phyloP scores from a whole-genome alignment of 2,329 filamentous ascomycete genomes.

The Aspergillus uvarum region DNA sequence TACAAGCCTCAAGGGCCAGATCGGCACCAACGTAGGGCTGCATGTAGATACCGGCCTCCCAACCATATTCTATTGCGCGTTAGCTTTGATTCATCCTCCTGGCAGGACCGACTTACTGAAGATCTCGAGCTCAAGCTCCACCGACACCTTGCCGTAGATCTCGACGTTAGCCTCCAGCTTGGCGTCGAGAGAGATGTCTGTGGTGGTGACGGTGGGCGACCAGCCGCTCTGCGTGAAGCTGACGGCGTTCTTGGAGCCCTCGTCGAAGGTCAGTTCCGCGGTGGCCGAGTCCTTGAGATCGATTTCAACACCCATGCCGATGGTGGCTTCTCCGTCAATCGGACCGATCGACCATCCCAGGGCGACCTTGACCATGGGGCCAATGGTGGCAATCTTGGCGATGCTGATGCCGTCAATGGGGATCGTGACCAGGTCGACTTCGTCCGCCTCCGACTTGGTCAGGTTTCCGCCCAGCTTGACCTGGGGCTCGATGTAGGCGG shows the following conservation, averaged over 20 bases:
- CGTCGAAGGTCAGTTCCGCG: slow-evolving; percentile 20
- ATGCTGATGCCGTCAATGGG: slow-evolving; percentile 24
- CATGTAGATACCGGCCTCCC: slow-evolving; percentile 19
- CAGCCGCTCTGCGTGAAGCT: background rate
- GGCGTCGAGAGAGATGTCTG: slow-evolving; percentile 19
- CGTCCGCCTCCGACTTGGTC: slow-evolving; percentile 13
- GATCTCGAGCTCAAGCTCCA: slow-evolving; percentile 13
- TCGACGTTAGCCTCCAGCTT: slow-evolving; percentile 14
- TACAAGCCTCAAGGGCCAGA: slow-evolving; percentile 16
- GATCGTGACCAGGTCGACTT: slow-evolving; percentile 19
- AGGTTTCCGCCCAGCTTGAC: slow-evolving; percentile 22
- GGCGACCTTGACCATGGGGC: slow-evolving; percentile 20
- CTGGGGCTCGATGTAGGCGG: slow-evolving; percentile 17
- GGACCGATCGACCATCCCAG: slow-evolving; percentile 19
- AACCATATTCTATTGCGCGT: slow-evolving; percentile 17
- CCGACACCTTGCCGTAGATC: slow-evolving; percentile 17
- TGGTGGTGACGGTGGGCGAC: slow-evolving; percentile 7
- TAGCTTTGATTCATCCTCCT: background rate
- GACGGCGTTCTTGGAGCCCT: slow-evolving; percentile 8
- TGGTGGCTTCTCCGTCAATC: slow-evolving; percentile 20
- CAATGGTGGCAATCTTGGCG: slow-evolving; percentile 20
- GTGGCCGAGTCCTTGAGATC: slow-evolving; percentile 20
- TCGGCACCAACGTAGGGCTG: slow-evolving; percentile 17
- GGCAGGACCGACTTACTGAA: slow-evolving; percentile 11
- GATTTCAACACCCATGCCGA: slow-evolving; percentile 20